A percentile compares a stretch with the other conserved stretches of the same genome.
phyloP scores from a whole-genome alignment of 805 yeast genomes.

The Pichia kluyveri region DNA sequence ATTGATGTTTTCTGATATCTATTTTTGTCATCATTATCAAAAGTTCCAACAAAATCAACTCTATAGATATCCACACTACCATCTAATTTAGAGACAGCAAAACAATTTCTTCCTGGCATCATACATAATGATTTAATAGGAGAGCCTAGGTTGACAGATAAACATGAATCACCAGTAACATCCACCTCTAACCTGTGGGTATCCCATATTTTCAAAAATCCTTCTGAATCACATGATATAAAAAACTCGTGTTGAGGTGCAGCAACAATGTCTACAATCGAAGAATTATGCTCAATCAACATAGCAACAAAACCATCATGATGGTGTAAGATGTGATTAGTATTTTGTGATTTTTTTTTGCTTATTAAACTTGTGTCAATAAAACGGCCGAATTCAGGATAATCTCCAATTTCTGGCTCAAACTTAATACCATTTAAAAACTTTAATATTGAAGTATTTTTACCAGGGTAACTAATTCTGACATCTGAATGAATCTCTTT shows the following conservation, averaged over 20 bases:
- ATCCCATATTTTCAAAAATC: constrained; percentile 75
- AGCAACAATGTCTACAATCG: constrained; percentile 48
- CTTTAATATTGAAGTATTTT: constrained; percentile 50
- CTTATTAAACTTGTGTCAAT: constrained; percentile 4
- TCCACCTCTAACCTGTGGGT: constrained; percentile 53
- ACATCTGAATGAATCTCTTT: constrained; percentile 21
- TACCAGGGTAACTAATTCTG: constrained; percentile 56
- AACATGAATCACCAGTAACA: constrained; percentile 39
- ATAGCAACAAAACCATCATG: constrained; percentile 41
- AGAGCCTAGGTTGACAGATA: constrained; percentile 39
- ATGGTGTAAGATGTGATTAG: not conserved
- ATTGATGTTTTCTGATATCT: constrained; percentile 12
- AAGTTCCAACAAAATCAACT: constrained; percentile 23
- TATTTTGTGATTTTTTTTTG: not conserved
- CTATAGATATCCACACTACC: constrained; percentile 37
- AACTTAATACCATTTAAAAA: constrained; percentile 45
- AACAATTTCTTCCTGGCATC: constrained; percentile 45
- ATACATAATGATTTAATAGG: constrained; percentile 42
- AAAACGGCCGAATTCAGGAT: constrained; percentile 56
- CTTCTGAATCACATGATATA: constrained; percentile 71
- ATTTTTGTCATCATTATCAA: constrained; percentile 1
- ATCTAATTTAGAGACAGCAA: constrained; percentile 45
- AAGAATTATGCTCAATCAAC: constrained; percentile 50
- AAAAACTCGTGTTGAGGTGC: constrained; percentile 59
- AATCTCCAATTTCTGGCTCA: constrained; percentile 50